Base-by-base conservation (phyloP, 75 land plant genomes). In the Picea glauca region DNA sequence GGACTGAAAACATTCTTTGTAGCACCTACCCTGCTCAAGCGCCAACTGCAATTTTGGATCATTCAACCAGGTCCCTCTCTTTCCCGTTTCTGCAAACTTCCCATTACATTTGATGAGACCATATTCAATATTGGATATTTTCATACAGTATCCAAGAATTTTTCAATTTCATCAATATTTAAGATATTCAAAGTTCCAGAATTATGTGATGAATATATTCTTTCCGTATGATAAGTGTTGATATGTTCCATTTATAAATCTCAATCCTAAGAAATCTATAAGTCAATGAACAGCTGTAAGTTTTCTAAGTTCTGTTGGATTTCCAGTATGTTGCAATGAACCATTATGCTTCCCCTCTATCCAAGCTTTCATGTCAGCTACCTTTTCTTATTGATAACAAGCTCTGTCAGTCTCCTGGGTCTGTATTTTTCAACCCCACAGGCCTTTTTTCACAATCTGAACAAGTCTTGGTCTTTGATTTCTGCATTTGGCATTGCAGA, bases 221-320 rank as follows among this genome's bases (percentile, higher is more conserved):
- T 62, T 84, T 87, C 98, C 99, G 94, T n/a, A 92, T 84, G 23
- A 91, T 92, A 3, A 98, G 98, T 3, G 91, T 88, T 59, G 98
- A 98, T 33, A 98, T 85, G 38, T 81, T 82, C 98, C 95, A 97
- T 85, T 97, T 98, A 90, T 70, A 87, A 50, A 94, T 65, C 35
- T 81, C 89, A 32, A 85, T 78, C 85, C 88, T 77, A 94, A 74
- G 5, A 79, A 64, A 64, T 83, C 76, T 62, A 91, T 92, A 75
- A 94, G 74, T 9, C 86, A 80, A 70, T 84, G 82, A 78, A 93
- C 38, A 43, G 92, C 84, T 72, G 89, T 81, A 38, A 4, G 3
- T 38, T 38, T 38, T 38, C 40, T 3, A 38, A 38, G 4, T 38
- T 4, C 40, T 38, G 4, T 38, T 38, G 40, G 40, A 38, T 4